Evolutionary conservation across 345 rosid species (phyloP).

Genomic region (Eutrema japonicum): DNA sequence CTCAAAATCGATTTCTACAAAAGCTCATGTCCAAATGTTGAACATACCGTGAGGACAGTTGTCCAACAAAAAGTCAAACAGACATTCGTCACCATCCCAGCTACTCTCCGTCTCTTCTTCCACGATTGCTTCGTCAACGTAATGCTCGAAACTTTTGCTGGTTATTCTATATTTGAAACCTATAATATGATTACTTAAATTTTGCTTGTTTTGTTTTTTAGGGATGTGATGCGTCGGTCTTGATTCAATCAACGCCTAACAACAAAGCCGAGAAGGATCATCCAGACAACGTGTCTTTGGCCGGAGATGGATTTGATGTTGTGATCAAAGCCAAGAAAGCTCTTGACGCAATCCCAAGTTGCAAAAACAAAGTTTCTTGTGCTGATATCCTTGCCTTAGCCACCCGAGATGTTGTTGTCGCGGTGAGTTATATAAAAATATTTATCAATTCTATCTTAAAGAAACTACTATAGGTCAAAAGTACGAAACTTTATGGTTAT

Average conservation of each 20-base stretch:
- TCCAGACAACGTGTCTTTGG: slow-evolving; percentile 76
- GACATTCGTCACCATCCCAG: slow-evolving; percentile 77
- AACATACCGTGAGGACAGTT: slow-evolving; percentile 55
- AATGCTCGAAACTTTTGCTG: not conserved
- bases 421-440: slow-evolving; percentile 42
- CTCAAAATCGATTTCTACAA: slow-evolving; percentile 60
- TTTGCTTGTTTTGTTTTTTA: slow-evolving; percentile 8
- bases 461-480: not conserved
- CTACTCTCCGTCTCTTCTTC: slow-evolving; percentile 86
- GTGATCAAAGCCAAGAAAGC: slow-evolving; percentile 83
- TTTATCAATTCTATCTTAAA: not conserved
- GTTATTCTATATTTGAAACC: not conserved
- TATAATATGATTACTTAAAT: slow-evolving; percentile 7
- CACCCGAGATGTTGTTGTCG: slow-evolving; percentile 70
- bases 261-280: slow-evolving; percentile 86
- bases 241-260: slow-evolving; percentile 54
- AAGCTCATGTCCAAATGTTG: slow-evolving; percentile 68
- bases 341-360: slow-evolving; percentile 52
- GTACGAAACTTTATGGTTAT: not conserved
- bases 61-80: slow-evolving; percentile 56
- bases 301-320: slow-evolving; percentile 91
- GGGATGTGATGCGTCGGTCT: slow-evolving; percentile 87
- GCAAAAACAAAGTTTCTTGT: slow-evolving; percentile 76
- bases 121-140: slow-evolving; percentile 86
- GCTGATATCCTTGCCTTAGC: slow-evolving; percentile 89